Base-by-base conservation (phyloP, 805 yeast species). In the Jamesozyma spencerorum region DNA sequence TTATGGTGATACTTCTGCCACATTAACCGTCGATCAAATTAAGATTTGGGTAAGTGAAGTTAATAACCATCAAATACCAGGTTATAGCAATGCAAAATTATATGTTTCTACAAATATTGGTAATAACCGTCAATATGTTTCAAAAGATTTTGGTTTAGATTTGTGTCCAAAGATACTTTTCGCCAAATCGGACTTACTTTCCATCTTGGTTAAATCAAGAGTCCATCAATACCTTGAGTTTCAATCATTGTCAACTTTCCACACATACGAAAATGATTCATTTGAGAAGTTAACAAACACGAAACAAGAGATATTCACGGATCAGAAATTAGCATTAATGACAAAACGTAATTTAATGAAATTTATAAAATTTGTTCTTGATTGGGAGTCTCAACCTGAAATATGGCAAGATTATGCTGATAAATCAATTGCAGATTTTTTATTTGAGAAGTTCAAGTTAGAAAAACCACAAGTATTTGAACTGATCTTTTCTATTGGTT, bases 141-240 rank as follows among this genome's bases (percentile, higher is more conserved):
- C 88, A 18, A 77, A 71, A 51, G 87, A 84, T 53, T 90, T 85
- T 64, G 87, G 95, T 30, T 75, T 92, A 41, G 98, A 92, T 58
- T 65, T 92, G 44, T 71, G 84, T 15, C 97, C 97, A 1, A 84
- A 83, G 54, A 69, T 92, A 38, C 67, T 92, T 64, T 90, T 92
- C 63, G 92, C 96, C 30, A 79, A 81, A 61, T 81, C 92, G n/a
- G 96, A 88, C 60, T 69, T 92, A 52, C 69, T 90, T 48, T 75
- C 83, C 3, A 67, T 90, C 42, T 69, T 90, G 44, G 71, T 88
- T 45, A 82, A 85, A 58, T 79, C 94, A 38, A 75, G 95, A 47
- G 97, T 92, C 17, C 85, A 85, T 58, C 80, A 85, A 58, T 90
- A 90, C 63, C 70, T 92, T 57, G 97, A 92, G 61, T 90, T 90